These are phyloP conservation scores for Verticillium zaregamsianum DNA, from an alignment of 2,329 filamentous ascomycete species.

Conservation along the genomic window DNA sequence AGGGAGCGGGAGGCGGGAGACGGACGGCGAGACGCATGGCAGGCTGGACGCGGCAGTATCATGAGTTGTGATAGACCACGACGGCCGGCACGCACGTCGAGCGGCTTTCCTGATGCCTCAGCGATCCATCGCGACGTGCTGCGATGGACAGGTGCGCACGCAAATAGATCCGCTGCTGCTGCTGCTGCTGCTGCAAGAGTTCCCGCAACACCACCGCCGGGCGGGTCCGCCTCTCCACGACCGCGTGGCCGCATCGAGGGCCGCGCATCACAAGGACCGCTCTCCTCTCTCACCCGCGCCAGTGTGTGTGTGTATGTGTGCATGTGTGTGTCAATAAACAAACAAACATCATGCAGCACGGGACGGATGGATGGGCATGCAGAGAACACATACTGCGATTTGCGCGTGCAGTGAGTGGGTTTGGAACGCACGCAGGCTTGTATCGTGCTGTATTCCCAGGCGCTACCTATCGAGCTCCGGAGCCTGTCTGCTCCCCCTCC, in stretches of 20 bases:
- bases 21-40: not conserved
- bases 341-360: not conserved
- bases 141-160: not conserved
- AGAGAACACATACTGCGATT: not conserved
- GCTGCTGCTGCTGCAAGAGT: not conserved
- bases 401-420: not conserved
- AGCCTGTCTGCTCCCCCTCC: not conserved
- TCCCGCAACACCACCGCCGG: not conserved
- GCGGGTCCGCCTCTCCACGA: not conserved
- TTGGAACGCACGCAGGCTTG: not conserved
- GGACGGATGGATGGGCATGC: not conserved
- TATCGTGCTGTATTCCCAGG: not conserved
- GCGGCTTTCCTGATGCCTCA: too few relatives aligned
- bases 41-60: not conserved
- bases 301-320: not conserved
- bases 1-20: not conserved
- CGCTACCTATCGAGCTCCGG: not conserved
- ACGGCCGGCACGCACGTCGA: not conserved
- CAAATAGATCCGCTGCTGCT: too few relatives aligned
- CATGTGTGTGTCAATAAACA: not conserved
- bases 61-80: not conserved
- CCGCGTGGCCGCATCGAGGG: slow-evolving; percentile 2
- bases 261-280: not conserved
- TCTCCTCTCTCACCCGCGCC: not conserved
- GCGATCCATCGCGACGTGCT: not conserved